Evolutionary conservation across 164 flowering plant species (phyloP).

Genomic region (Vitis amurensis): DNA sequence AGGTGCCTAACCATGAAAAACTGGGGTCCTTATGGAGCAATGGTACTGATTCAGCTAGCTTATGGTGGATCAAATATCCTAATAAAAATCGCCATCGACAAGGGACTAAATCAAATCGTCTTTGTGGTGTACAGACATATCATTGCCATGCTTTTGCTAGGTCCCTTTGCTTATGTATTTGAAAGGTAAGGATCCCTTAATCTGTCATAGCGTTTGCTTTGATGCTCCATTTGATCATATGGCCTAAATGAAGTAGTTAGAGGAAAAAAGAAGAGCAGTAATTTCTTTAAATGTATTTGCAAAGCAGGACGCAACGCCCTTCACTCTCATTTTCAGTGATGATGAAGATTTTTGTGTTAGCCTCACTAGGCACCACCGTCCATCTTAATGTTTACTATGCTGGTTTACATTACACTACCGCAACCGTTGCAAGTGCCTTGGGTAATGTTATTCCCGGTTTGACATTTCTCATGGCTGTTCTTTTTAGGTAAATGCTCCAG

Average conservation of each 20-base stretch:
- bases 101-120: constrained; percentile 37
- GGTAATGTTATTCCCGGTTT: constrained; percentile 35
- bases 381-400: constrained; percentile 39
- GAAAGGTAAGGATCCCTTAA: constrained; percentile 29
- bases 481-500: constrained; percentile 23
- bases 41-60: constrained; percentile 36
- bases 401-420: constrained; percentile 37
- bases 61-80: constrained; percentile 45
- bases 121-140: constrained; percentile 45
- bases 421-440: constrained; percentile 45
- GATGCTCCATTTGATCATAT: no score
- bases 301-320: constrained; percentile 36
- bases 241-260: not conserved
- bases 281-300: not conserved
- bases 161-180: constrained; percentile 42
- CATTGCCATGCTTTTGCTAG: constrained; percentile 38
- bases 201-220: not conserved
- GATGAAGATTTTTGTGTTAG: constrained; percentile 37
- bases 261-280: no score
- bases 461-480: constrained; percentile 40
- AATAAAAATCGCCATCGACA: constrained; percentile 36
- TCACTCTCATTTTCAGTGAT: constrained; percentile 21
- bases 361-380: constrained; percentile 38
- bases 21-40: constrained; percentile 22
- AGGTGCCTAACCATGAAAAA: constrained; percentile 2